Conservation (phyloP, 352 stramenopile species). For the Phytophthora chlamydospora region DNA sequence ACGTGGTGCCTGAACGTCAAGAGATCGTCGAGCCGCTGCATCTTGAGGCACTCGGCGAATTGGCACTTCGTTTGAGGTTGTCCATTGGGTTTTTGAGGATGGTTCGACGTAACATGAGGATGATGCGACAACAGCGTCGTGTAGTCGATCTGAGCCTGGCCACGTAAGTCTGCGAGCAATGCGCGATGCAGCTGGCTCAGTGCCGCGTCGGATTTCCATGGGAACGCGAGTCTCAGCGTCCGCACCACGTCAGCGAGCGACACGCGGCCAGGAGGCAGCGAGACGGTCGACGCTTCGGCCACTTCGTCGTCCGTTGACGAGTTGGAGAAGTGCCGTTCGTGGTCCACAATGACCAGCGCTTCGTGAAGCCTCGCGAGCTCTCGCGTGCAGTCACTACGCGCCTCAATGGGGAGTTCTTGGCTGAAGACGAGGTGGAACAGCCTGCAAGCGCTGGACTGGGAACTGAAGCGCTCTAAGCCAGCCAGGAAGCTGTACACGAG, state of each 20-base stretch:
- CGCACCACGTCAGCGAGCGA: slow-evolving; percentile 52
- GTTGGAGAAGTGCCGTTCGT: slow-evolving; percentile 44
- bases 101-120: slow-evolving; percentile 6
- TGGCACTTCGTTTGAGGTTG: slow-evolving; percentile 11
- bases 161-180: slow-evolving; percentile 51
- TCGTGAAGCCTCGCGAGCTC: slow-evolving; percentile 59
- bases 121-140: slow-evolving; percentile 34
- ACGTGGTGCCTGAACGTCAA: slow-evolving; percentile 54
- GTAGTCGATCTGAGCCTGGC: slow-evolving; percentile 49
- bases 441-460: slow-evolving; percentile 51
- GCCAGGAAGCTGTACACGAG: slow-evolving; percentile 65
- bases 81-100: background rate
- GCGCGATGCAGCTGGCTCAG: slow-evolving; percentile 52
- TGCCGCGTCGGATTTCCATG: slow-evolving; percentile 61
- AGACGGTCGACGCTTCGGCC: background rate
- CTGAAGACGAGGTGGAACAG: slow-evolving; percentile 61
- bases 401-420: slow-evolving; percentile 52
- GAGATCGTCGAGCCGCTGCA: slow-evolving; percentile 70
- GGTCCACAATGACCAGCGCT: slow-evolving; percentile 51
- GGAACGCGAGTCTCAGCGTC: slow-evolving; percentile 54
- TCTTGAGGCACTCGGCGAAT: slow-evolving; percentile 52
- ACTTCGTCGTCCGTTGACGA: background rate
- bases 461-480: slow-evolving; percentile 49
- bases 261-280: slow-evolving; percentile 32
- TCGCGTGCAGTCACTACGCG: slow-evolving; percentile 45